These are phyloP conservation scores for Rosellinia necatrix DNA, from an alignment of 2,329 filamentous ascomycete genomes.

Conservation along the genomic window DNA sequence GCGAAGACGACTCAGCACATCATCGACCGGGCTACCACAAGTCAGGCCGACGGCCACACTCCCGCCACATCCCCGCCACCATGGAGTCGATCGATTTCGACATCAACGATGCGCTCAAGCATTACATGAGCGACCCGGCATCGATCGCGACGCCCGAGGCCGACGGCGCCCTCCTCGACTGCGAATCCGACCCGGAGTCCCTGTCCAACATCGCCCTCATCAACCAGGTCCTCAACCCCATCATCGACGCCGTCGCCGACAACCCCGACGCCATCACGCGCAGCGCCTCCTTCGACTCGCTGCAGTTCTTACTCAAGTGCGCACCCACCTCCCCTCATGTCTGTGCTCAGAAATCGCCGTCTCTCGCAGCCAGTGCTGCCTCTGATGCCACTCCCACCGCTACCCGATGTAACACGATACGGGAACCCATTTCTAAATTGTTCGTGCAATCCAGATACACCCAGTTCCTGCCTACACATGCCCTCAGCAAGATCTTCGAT, in stretches of 20 bases:
- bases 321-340: slow-evolving; percentile 59
- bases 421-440: slow-evolving; percentile 64
- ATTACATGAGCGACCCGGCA: slow-evolving; percentile 92
- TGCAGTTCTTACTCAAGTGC: slow-evolving; percentile 97
- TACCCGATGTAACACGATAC: slow-evolving; percentile 33
- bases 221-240: slow-evolving; percentile 85
- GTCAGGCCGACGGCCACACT: slow-evolving; percentile 20
- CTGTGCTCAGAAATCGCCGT: slow-evolving; percentile 24
- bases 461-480: slow-evolving; percentile 75
- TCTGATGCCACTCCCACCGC: neutral
- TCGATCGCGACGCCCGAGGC: slow-evolving; percentile 85
- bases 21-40: neutral
- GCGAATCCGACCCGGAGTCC: slow-evolving; percentile 87
- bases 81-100: slow-evolving; percentile 87
- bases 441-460: slow-evolving; percentile 75
- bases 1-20: no score
- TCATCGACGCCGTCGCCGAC: slow-evolving; percentile 89
- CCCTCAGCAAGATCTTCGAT: slow-evolving; percentile 91
- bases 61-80: no score
- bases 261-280: slow-evolving; percentile 86
- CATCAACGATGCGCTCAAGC: slow-evolving; percentile 94
- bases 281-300: slow-evolving; percentile 81
- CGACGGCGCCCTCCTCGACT: slow-evolving; percentile 80
- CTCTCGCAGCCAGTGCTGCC: slow-evolving; percentile 21
- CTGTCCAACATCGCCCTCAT: slow-evolving; percentile 74